A percentile compares a stretch with the other conserved stretches of the same genome.
Evolutionary conservation across 257 asterid genomes (phyloP).

Genomic region (Striga asiatica): DNA sequence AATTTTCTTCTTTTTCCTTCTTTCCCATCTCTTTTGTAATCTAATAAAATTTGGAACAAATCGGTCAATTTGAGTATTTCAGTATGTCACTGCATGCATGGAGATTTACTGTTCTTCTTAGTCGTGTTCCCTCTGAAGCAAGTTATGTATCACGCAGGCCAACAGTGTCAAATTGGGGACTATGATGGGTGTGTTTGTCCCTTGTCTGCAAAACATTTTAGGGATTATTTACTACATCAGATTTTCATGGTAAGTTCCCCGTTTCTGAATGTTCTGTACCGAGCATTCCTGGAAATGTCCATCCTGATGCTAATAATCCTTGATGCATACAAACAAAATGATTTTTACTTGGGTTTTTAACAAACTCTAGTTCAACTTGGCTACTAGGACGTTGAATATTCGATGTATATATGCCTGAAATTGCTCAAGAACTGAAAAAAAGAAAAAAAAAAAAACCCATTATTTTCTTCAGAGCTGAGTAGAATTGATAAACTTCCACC

Average conservation of each 20-base stretch:
- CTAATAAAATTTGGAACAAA: no score
- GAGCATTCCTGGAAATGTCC: slow-evolving; percentile 1
- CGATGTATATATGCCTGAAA: slow-evolving; percentile 8
- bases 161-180: slow-evolving; percentile 70
- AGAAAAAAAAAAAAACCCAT: neutral
- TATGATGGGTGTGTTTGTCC: slow-evolving; percentile 96
- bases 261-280: slow-evolving; percentile 6
- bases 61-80: no score
- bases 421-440: neutral
- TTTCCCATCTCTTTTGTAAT: no score
- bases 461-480: slow-evolving; percentile 4
- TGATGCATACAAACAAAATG: neutral
- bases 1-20: no score
- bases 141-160: slow-evolving; percentile 36
- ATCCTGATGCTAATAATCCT: neutral
- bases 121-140: slow-evolving; percentile 13
- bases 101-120: no score
- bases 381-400: no score
- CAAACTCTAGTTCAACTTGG: neutral
- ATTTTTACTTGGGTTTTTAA: neutral
- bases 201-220: slow-evolving; percentile 92
- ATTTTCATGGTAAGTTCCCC: slow-evolving; percentile 67
- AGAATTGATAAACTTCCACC: neutral
- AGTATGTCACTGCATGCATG: no score
- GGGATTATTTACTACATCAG: slow-evolving; percentile 95